phyloP scores from a whole-genome alignment of 805 yeast genomes.

The Metschnikowia cubensis region DNA sequence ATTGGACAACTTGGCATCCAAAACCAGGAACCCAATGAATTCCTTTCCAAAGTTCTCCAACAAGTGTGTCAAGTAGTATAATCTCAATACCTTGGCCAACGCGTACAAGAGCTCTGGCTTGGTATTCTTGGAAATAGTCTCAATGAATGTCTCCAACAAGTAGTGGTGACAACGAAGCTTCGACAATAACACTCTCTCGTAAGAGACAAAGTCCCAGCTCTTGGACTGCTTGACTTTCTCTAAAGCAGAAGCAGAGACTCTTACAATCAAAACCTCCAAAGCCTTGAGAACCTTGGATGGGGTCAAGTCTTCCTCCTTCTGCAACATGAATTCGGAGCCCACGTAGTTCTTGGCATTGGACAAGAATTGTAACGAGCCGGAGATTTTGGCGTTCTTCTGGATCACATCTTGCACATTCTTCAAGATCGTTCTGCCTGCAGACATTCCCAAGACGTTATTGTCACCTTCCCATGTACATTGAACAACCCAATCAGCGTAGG shows the following conservation, averaged over 20 bases:
- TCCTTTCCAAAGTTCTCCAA: conserved; percentile 33
- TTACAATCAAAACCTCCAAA: conserved; percentile 36
- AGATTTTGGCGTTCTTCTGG: conserved; percentile 10
- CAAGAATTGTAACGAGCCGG: conserved; percentile 17
- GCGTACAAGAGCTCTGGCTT: conserved; percentile 24
- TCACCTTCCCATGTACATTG: conserved; percentile 51
- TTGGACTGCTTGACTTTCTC: conserved; percentile 24
- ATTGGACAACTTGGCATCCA: conserved; percentile 28
- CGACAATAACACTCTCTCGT: conserved; percentile 37
- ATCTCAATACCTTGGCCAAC: conserved; percentile 29
- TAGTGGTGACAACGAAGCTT: conserved; percentile 44
- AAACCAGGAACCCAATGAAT: conserved; percentile 35
- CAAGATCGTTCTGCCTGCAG: conserved; percentile 39
- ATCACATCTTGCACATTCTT: conserved; percentile 29
- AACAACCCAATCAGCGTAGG: conserved; percentile 44
- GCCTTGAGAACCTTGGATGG: conserved; percentile 19
- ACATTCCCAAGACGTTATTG: conserved; percentile 41
- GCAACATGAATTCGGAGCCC: conserved; percentile 7
- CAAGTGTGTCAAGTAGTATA: conserved; percentile 27
- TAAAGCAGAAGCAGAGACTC: conserved; percentile 29
- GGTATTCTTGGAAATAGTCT: conserved; percentile 20
- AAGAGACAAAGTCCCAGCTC: conserved; percentile 35
- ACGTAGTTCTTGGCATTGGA: conserved; percentile 8
- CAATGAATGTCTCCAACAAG: conserved; percentile 30
- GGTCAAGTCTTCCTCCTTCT: conserved; percentile 15